These are phyloP conservation scores for Pseudogymnoascus sp. DNA, from an alignment of 2,329 filamentous ascomycete genomes.

Conservation along the genomic window DNA sequence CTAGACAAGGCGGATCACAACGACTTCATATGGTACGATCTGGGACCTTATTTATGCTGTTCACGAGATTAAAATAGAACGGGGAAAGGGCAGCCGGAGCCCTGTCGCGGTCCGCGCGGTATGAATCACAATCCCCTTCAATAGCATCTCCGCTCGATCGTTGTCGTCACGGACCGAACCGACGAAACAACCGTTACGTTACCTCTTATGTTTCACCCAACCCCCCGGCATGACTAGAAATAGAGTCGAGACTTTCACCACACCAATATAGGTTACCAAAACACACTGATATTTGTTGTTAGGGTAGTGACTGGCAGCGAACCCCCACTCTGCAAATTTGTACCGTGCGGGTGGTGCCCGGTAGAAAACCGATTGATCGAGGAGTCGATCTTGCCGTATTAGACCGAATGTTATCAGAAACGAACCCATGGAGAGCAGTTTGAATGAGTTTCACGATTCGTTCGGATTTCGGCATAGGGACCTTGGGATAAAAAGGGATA, in stretches of 20 bases:
- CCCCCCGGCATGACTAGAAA: background rate
- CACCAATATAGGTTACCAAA: background rate
- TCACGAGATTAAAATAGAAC: conserved; percentile 8
- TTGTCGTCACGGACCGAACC: conserved; percentile 6
- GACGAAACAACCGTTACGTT: background rate
- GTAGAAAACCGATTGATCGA: background rate
- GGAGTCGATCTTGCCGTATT: conserved; percentile 4
- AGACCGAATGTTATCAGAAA: background rate
- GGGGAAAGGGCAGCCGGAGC: background rate
- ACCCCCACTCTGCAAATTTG: background rate
- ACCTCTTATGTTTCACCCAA: background rate
- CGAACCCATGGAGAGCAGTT: background rate
- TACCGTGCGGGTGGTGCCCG: background rate
- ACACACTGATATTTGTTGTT: background rate
- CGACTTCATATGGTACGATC: background rate
- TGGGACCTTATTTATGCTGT: background rate
- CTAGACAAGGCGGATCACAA: background rate
- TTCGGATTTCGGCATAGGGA: background rate
- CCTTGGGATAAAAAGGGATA: background rate
- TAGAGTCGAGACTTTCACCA: background rate
- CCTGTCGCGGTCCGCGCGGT: background rate
- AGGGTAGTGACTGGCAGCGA: background rate
- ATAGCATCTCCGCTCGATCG: background rate
- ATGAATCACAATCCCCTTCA: conserved; percentile 5
- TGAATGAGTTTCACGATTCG: background rate